Percentiles rank a stretch among this genome's conserved stretches.
Evolutionary conservation across 2,329 filamentous ascomycete genomes (phyloP).

Genomic region (Pestalotiopsis sp.): DNA sequence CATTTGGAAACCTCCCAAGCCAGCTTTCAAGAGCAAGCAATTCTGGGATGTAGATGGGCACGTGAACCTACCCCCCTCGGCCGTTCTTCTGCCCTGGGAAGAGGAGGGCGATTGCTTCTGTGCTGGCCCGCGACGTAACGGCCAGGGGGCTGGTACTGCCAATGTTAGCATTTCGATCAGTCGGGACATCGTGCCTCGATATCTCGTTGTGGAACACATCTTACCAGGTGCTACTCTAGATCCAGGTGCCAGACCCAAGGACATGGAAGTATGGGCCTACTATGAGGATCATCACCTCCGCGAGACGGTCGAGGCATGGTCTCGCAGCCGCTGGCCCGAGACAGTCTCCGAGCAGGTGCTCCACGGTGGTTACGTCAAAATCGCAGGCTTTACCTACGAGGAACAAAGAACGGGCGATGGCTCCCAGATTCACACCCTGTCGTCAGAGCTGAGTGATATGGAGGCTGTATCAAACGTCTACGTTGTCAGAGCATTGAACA

Average conservation of each 20-base stretch:
- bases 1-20: constrained; percentile 43
- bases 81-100: constrained; percentile 68
- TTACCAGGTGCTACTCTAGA: constrained; percentile 60
- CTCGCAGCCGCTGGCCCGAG: constrained; percentile 40
- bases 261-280: constrained; percentile 70
- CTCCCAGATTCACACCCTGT: constrained; percentile 54
- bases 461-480: constrained; percentile 51
- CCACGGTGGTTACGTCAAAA: constrained; percentile 51
- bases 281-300: constrained; percentile 48
- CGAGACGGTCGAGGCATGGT: constrained; percentile 43
- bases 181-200: constrained; percentile 61
- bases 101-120: constrained; percentile 91
- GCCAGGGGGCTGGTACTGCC: constrained; percentile 55
- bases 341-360: constrained; percentile 26
- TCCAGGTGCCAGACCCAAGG: constrained; percentile 60
- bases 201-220: constrained; percentile 74
- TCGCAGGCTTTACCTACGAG: constrained; percentile 57
- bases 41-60: constrained; percentile 27
- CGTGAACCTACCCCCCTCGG: constrained; percentile 37
- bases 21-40: constrained; percentile 22
- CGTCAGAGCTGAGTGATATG: constrained; percentile 48
- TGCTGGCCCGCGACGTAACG: constrained; percentile 49
- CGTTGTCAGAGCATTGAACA: constrained; percentile 55
- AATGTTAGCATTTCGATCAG: constrained; percentile 62
- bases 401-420: constrained; percentile 41